Percentiles rank a stretch among this genome's conserved stretches.
Evolutionary conservation across 202 grass and related monocot genomes (phyloP).

Genomic region (Cymbopogon flexuosus): DNA sequence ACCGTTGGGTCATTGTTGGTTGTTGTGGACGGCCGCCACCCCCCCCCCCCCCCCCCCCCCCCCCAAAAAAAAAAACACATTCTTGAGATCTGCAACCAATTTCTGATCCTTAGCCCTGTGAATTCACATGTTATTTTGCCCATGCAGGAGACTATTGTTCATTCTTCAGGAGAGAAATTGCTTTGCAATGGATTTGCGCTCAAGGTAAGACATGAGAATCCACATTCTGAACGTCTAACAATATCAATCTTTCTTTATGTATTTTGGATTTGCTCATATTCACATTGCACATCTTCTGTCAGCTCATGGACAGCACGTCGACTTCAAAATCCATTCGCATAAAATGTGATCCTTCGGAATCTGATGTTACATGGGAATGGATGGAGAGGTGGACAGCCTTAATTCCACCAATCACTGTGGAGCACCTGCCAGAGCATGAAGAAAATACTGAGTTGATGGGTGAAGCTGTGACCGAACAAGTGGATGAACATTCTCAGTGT

Average conservation of each 20-base stretch:
- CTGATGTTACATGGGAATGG: slow-evolving; percentile 85
- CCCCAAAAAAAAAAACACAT: neutral
- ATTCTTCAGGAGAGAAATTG: slow-evolving; percentile 60
- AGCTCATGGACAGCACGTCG: slow-evolving; percentile 61
- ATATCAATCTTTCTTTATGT: slow-evolving; percentile 12
- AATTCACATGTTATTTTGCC: slow-evolving; percentile 17
- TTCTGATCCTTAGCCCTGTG: neutral
- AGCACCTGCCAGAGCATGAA: slow-evolving; percentile 22
- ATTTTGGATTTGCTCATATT: slow-evolving; percentile 28
- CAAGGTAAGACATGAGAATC: slow-evolving; percentile 51
- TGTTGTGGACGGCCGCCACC: too few species aligned
- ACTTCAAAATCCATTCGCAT: slow-evolving; percentile 63
- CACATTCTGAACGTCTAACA: slow-evolving; percentile 12
- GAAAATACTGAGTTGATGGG: slow-evolving; percentile 38
- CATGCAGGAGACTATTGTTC: slow-evolving; percentile 34
- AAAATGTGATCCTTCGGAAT: slow-evolving; percentile 79
- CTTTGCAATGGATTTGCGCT: slow-evolving; percentile 71
- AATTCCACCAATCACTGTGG: slow-evolving; percentile 24
- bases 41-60: too few species aligned
- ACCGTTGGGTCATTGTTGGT: too few species aligned
- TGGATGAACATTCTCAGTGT: neutral
- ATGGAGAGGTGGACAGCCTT: slow-evolving; percentile 85
- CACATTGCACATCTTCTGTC: slow-evolving; percentile 37
- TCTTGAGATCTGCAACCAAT: slow-evolving; percentile 1
- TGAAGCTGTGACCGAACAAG: slow-evolving; percentile 33